phyloP scores from a whole-genome alignment of 1,284 basidiomycete genomes.

The Puccinia horiana region DNA sequence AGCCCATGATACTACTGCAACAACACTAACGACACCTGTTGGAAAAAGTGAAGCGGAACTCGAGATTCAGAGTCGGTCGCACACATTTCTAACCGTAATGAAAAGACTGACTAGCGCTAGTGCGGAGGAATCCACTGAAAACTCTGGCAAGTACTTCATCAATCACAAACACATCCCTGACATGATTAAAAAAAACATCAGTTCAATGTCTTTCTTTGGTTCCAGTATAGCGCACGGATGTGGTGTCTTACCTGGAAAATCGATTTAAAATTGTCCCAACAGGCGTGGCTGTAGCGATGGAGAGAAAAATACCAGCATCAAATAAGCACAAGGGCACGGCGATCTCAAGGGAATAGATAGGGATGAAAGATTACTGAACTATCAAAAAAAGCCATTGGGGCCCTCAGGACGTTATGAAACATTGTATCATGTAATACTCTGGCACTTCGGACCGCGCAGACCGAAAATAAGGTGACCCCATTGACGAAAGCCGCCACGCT shows the following conservation, averaged over 20 bases:
- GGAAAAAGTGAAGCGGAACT: neutral
- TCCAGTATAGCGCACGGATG: neutral
- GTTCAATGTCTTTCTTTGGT: neutral
- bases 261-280: slow-evolving; percentile 59
- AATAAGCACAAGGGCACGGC: slow-evolving; percentile 9
- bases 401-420: slow-evolving; percentile 70
- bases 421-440: slow-evolving; percentile 62
- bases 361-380: slow-evolving; percentile 75
- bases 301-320: neutral
- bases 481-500: slow-evolving; percentile 14
- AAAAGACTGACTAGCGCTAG: slow-evolving; percentile 25
- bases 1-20: slow-evolving; percentile 30
- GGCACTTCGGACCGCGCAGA: slow-evolving; percentile 75
- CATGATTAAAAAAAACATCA: neutral
- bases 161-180: slow-evolving; percentile 45
- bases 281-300: slow-evolving; percentile 24
- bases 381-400: slow-evolving; percentile 85
- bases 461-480: slow-evolving; percentile 67
- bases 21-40: slow-evolving; percentile 31
- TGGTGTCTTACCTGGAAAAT: slow-evolving; percentile 27
- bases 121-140: slow-evolving; percentile 44
- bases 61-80: neutral
- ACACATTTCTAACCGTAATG: neutral
- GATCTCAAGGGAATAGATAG: slow-evolving; percentile 48
- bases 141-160: slow-evolving; percentile 42